phyloP scores from a whole-genome alignment of 257 asterid genomes.

The Rhazya stricta region DNA sequence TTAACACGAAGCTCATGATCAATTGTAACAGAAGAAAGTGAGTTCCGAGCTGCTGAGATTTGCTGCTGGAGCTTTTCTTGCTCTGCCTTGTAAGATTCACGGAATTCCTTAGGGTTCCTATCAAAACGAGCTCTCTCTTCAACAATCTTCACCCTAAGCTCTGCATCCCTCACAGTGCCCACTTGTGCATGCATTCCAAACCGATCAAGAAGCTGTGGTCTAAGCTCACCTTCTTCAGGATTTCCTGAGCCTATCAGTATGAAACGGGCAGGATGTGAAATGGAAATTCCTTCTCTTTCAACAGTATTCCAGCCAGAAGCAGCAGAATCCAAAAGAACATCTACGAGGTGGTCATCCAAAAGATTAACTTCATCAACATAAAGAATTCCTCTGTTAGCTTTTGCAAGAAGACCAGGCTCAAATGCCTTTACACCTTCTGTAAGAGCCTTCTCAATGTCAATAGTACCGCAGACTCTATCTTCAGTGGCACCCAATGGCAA shows the following conservation, averaged over 20 bases:
- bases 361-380: slow-evolving; percentile 94
- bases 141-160: slow-evolving; percentile 89
- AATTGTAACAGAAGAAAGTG: slow-evolving; percentile 50
- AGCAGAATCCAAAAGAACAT: slow-evolving; percentile 82
- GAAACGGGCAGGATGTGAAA: slow-evolving; percentile 90
- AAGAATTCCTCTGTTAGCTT: slow-evolving; percentile 85
- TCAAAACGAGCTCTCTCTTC: slow-evolving; percentile 93
- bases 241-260: slow-evolving; percentile 90
- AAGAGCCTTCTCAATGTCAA: slow-evolving; percentile 90
- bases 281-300: slow-evolving; percentile 90
- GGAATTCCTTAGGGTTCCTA: slow-evolving; percentile 64
- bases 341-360: slow-evolving; percentile 88
- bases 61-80: slow-evolving; percentile 81
- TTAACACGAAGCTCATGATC: slow-evolving; percentile 77
- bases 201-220: slow-evolving; percentile 95
- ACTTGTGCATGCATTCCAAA: slow-evolving; percentile 98
- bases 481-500: slow-evolving; percentile 91
- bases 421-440: slow-evolving; percentile 93
- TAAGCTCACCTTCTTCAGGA: slow-evolving; percentile 92
- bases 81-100: slow-evolving; percentile 60
- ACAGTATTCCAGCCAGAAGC: slow-evolving; percentile 96
- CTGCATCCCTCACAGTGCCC: slow-evolving; percentile 83
- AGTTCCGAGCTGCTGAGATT: slow-evolving; percentile 57
- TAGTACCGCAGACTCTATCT: slow-evolving; percentile 91
- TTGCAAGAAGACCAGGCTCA: slow-evolving; percentile 92